A percentile compares a stretch with the other conserved stretches of the same genome.
phyloP scores from a whole-genome alignment of 148 eudicot species.

The Rhododendron ferrugineum region DNA sequence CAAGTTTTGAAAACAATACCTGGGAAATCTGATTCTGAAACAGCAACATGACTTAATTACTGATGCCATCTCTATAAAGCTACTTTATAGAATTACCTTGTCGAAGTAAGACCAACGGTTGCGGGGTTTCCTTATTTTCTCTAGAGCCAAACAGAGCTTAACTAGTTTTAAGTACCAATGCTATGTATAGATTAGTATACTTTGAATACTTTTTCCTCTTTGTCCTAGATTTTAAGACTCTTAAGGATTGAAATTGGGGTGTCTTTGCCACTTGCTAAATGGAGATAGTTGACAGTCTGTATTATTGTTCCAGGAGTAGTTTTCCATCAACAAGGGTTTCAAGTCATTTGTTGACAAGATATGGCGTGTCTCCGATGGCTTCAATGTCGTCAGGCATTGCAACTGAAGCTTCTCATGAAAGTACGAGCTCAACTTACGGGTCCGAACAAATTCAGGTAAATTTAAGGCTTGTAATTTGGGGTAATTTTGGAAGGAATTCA shows the following conservation, averaged over 20 bases:
- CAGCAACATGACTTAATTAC: not conserved
- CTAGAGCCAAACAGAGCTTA: not conserved
- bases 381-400: slow-evolving; percentile 56
- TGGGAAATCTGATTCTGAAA: not conserved
- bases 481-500: not conserved
- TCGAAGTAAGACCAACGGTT: not conserved
- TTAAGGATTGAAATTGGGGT: not conserved
- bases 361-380: slow-evolving; percentile 51
- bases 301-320: slow-evolving; percentile 36
- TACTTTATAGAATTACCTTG: not conserved
- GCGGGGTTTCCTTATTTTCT: not conserved
- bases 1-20: not conserved
- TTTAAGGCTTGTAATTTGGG: not conserved
- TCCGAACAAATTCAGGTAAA: slow-evolving; percentile 97
- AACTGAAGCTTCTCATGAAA: slow-evolving; percentile 43
- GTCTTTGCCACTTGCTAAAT: not conserved
- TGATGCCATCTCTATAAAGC: not conserved
- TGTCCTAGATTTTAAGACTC: not conserved
- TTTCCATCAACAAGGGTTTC: slow-evolving; percentile 36
- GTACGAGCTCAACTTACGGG: slow-evolving; percentile 55
- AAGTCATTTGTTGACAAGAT: slow-evolving; percentile 21
- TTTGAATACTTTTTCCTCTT: not conserved
- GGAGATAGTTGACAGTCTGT: not conserved
- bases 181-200: not conserved
- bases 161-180: not conserved